A percentile compares a stretch with the other conserved stretches of the same genome.
Evolutionary conservation across 2,329 filamentous ascomycete genomes (phyloP).

Genomic region (Alternaria angustiovoidea): DNA sequence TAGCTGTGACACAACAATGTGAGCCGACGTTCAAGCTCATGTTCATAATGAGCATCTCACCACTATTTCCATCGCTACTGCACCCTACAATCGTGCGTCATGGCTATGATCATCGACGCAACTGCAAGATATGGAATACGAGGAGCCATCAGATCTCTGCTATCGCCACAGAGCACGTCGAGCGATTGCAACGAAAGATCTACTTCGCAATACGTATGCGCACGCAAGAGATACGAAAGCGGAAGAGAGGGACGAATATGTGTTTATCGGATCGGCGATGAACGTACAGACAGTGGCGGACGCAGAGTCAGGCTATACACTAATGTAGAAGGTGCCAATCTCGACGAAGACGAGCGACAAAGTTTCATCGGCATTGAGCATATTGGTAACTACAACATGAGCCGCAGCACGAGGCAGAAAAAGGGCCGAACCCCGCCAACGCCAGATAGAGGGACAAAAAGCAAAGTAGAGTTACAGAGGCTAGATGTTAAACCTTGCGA

Average conservation of each 20-base stretch:
- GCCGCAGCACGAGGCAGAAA: neutral
- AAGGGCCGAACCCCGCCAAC: neutral
- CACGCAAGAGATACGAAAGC: conserved; percentile 2
- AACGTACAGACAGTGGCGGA: neutral
- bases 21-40: neutral
- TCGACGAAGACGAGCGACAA: neutral
- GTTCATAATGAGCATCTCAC: neutral
- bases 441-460: neutral
- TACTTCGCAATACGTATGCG: neutral
- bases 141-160: neutral
- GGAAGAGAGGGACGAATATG: neutral
- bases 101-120: neutral
- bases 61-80: neutral
- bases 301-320: neutral
- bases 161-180: neutral
- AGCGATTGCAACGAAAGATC: neutral
- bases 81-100: neutral
- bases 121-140: conserved; percentile 3
- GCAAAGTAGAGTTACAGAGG: neutral
- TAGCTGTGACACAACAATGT: neutral
- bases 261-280: conserved; percentile 1
- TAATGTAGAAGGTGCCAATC: conserved; percentile 4
- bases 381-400: neutral
- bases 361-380: neutral
- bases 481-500: neutral